A percentile compares a stretch with the other conserved stretches of the same genome.
These are phyloP conservation scores for Malus orientalis DNA, from an alignment of 306 rosid species.

Conservation along the genomic window DNA sequence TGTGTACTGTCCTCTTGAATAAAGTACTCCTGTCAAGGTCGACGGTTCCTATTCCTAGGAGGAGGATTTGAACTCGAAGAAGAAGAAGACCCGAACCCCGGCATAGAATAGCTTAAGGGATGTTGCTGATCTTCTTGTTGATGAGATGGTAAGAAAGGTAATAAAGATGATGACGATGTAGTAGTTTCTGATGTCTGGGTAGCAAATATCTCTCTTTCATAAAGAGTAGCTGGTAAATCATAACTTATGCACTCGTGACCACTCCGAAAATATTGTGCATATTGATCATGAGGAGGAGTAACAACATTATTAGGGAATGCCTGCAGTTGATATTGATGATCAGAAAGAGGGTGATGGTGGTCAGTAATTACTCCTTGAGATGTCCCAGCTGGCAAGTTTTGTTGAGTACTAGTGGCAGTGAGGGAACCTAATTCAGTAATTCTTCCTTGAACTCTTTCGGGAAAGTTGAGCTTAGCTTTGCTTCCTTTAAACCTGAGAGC, in stretches of 20 bases:
- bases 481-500: constrained; percentile 79
- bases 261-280: neutral
- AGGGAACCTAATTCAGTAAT: neutral
- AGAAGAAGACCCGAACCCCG: constrained; percentile 29
- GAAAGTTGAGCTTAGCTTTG: constrained; percentile 79
- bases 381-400: neutral
- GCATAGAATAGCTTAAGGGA: constrained; percentile 21
- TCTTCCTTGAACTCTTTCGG: constrained; percentile 58
- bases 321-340: neutral
- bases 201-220: constrained; percentile 18
- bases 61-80: constrained; percentile 25
- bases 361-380: neutral
- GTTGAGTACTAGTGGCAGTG: neutral
- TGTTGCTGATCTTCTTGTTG: constrained; percentile 23
- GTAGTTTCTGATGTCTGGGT: constrained; percentile 12
- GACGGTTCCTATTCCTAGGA: constrained; percentile 12
- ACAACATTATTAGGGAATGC: neutral
- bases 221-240: neutral
- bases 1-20: neutral
- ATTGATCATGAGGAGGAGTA: neutral
- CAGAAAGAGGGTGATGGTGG: neutral
- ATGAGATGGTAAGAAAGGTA: constrained; percentile 11
- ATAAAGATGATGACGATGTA: constrained; percentile 14
- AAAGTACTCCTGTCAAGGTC: constrained; percentile 11
- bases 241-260: neutral